Evolutionary conservation across 768 basidiomycete species (phyloP), one percentile per base, ranked within the genome.

Genomic region (Russula lepida): DNA sequence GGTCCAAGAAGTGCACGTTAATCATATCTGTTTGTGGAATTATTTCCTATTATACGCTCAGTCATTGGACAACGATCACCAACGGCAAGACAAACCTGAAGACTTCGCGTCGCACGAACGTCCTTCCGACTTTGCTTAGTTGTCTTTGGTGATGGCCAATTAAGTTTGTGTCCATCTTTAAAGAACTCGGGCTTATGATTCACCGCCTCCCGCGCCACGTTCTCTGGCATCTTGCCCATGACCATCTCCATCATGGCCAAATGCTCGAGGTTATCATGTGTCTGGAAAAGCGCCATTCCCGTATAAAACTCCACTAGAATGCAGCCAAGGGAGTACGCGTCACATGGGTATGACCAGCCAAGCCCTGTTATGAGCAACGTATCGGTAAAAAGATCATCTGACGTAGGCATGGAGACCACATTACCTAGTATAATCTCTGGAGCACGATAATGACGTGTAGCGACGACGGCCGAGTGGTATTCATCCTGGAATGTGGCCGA

Each of bases 231-330:
- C 76, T 89, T 91, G 60, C 95, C 95, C 90, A 98, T 98, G 41
- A 98, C 97, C 72, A 90, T 87, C 72, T 98, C 95, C 97, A 99
- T 99, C 97, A 99, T 99, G 43, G 95, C 97, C 15, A 99, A 84
- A 74, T 99, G 97, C 72, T 99, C 97, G 9, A 98, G 82, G 72
- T 99, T 98, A 74, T 98, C 95, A 69, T 98, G 97, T 0, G 97
- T 98, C 74, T 99, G 97, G 76, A 97, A 99, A n/a, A 99, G 81
- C 8, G 97, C 97, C 35, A 93, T 84, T 28, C 97, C 97, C 19
- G 97, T 99, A 76, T 85, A 95, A 72, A 99, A 98, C 73, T 99
- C 97, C 60, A 99, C 95, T 27, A 99, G 83, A 67, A 99, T 99
- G 75, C 97, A 99, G 7, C 97, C 97, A 54, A 99, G 81, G 19